Evolutionary conservation across 2,329 filamentous ascomycete species (phyloP).

Genomic region (Cladosporium sp.): DNA sequence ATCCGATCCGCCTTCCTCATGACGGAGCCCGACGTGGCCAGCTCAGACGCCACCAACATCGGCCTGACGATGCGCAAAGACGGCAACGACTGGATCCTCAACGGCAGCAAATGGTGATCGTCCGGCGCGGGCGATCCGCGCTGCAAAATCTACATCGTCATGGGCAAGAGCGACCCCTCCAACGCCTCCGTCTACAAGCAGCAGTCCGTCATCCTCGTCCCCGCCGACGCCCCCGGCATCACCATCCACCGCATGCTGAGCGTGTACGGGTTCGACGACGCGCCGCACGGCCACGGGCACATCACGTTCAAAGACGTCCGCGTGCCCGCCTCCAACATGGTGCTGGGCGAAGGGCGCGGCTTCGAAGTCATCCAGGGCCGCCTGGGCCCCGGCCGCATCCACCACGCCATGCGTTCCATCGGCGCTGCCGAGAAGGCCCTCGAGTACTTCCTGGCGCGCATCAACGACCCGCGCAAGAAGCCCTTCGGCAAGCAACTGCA

Average conservation of each 20-base stretch:
- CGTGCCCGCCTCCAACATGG: conserved; percentile 76
- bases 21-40: conserved; percentile 58
- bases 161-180: conserved; percentile 82
- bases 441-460: conserved; percentile 89
- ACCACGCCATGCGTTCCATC: conserved; percentile 95
- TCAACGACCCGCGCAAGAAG: conserved; percentile 88
- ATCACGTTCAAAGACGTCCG: conserved; percentile 86
- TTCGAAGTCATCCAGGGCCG: conserved; percentile 99
- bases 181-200: conserved; percentile 79
- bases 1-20: conserved; percentile 49
- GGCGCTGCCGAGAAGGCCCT: conserved; percentile 86
- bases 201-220: conserved; percentile 90
- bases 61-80: conserved; percentile 71
- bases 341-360: conserved; percentile 87
- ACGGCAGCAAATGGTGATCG: conserved; percentile 99
- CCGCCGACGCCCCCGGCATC: conserved; percentile 74
- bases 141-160: conserved; percentile 91
- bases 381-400: conserved; percentile 91
- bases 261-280: conserved; percentile 95
- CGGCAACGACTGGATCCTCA: conserved; percentile 84
- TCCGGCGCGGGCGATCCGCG: conserved; percentile 90
- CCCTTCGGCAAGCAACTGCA: conserved; percentile 84
- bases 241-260: conserved; percentile 91
- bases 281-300: conserved; percentile 96
- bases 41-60: conserved; percentile 49